These are phyloP conservation scores for Fusarium penzigii DNA, from an alignment of 2,329 filamentous ascomycete species.

Conservation along the genomic window DNA sequence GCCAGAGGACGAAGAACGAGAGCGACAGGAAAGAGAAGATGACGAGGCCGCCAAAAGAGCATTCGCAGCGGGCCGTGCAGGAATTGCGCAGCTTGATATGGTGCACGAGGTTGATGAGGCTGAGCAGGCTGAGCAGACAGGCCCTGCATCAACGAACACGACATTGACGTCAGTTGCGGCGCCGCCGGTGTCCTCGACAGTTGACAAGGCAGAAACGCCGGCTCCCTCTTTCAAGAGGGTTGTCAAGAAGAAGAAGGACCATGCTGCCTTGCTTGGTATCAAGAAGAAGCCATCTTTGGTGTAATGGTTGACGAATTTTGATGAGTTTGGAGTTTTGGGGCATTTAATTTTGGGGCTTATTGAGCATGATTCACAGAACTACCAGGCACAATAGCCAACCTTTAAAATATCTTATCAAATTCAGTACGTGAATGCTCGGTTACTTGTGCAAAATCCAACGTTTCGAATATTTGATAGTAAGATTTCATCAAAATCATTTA, in stretches of 20 bases:
- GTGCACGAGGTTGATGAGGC: constrained; percentile 50
- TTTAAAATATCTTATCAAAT: too few species aligned
- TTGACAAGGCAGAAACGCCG: constrained; percentile 33
- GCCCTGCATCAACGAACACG: constrained; percentile 16
- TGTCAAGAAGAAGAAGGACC: constrained; percentile 86
- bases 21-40: constrained; percentile 75
- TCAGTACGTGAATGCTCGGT: too few species aligned
- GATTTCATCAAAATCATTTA: not conserved
- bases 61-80: constrained; percentile 63
- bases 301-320: constrained; percentile 31
- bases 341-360: not conserved
- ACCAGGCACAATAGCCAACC: too few species aligned
- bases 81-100: constrained; percentile 46
- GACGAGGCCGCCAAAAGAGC: constrained; percentile 77
- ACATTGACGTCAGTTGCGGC: constrained; percentile 20
- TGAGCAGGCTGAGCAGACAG: constrained; percentile 20
- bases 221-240: constrained; percentile 72
- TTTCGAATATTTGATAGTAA: too few species aligned
- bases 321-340: not conserved
- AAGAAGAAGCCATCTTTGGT: constrained; percentile 76
- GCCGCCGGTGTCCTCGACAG: constrained; percentile 19
- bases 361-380: too few species aligned
- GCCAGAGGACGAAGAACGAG: constrained; percentile 59
- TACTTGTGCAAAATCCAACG: too few species aligned
- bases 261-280: constrained; percentile 73